Evolutionary conservation across 2,329 filamentous ascomycete genomes (phyloP).

Genomic region (Alternaria rosae): DNA sequence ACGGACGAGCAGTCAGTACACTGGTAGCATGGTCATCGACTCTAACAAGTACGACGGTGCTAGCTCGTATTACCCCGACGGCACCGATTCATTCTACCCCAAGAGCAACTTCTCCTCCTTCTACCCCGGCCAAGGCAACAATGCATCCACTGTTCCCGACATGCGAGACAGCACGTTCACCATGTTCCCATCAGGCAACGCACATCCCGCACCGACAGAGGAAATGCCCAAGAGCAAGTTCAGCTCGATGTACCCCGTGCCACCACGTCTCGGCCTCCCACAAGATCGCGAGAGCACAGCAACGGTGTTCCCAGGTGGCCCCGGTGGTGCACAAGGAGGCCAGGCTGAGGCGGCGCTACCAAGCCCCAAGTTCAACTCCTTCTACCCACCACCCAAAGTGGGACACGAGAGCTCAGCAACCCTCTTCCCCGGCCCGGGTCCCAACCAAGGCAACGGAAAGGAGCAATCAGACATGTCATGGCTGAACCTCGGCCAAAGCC

Average conservation of each 20-base stretch:
- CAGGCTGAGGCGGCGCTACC: conserved; percentile 21
- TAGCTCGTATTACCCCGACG: conserved; percentile 53
- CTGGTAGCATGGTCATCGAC: conserved; percentile 51
- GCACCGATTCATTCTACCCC: conserved; percentile 45
- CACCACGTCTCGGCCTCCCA: conserved; percentile 37
- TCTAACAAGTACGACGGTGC: conserved; percentile 62
- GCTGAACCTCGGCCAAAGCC: conserved; percentile 70
- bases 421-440: conserved; percentile 35
- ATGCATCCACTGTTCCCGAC: conserved; percentile 63
- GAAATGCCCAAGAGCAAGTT: conserved; percentile 32
- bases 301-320: conserved; percentile 43
- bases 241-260: conserved; percentile 35
- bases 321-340: conserved; percentile 18
- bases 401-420: conserved; percentile 65
- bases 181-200: conserved; percentile 35
- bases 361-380: conserved; percentile 63
- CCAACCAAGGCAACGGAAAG: conserved; percentile 24
- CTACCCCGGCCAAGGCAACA: conserved; percentile 51
- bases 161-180: conserved; percentile 66
- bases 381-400: conserved; percentile 52
- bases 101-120: conserved; percentile 65
- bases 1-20: conserved; percentile 55
- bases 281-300: conserved; percentile 62
- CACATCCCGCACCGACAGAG: conserved; percentile 20
- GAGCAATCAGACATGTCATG: conserved; percentile 74